Base-by-base conservation (phyloP, 208 protist genomes). In the Tritrichomonas foetus region DNA sequence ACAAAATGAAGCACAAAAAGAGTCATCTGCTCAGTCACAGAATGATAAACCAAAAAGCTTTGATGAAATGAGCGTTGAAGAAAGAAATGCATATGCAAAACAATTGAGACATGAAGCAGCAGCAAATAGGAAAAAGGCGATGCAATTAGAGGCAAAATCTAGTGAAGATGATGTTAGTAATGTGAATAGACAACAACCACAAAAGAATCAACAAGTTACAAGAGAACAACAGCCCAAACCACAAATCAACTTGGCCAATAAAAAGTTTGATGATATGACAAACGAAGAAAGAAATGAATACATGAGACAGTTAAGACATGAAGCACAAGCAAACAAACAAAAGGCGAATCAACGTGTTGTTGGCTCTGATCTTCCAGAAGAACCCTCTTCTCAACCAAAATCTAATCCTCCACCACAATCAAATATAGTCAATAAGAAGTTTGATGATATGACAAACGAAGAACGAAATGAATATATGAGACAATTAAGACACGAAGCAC, bases 101-200 rank as follows among this genome's bases (percentile, higher is more conserved):
- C 41, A 82, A 49, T 41, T 47, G 39, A 82, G 74, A 82, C 22
- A 44, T 82, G 47, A 53, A 57, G 78, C 78, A 57, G 16, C 33
- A 57, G 78, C 78, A 89, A 89, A 89, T 30, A 89, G 78, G 57
- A 33, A 89, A 14, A 89, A 39, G 16, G 27, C 47, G 27, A 78
- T 78, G 33, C 36, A 27, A 78, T 30, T 69, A n/a, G 64, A 33
- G 25, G 64, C 3, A 33, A 30, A 89, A 57, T 41, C 27, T n/a
- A 89, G 27, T 8, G 3, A 41, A 41, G 3, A 89, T 27, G 27
- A 53, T 22, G 47, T 47, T 44, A 57, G 78, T 57, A 53, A 49
- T 47, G 1, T 5, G 33, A 0, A 44, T 30, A 47, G 33, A 82
- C 16, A 39, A 39, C 30, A 0, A 82, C 1, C 33, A 50, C 36